phyloP scores from a whole-genome alignment of 2,329 filamentous ascomycete species.

The Achaetomium macrosporum region DNA sequence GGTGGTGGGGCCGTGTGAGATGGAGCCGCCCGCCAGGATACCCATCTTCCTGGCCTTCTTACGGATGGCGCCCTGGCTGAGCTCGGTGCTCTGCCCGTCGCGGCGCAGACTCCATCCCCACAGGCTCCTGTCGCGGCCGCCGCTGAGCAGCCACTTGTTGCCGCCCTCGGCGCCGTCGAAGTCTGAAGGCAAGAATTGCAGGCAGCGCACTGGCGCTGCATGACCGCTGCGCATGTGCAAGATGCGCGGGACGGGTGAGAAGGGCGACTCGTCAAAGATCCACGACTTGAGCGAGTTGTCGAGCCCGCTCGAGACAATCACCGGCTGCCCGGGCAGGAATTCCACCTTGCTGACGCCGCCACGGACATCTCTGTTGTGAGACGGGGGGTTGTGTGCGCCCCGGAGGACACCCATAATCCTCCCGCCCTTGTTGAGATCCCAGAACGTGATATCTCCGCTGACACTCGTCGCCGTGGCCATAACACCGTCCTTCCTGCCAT shows the following conservation, averaged over 20 bases:
- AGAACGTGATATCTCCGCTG: conserved; percentile 87
- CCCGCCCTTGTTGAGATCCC: conserved; percentile 89
- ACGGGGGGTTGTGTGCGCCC: conserved; percentile 78
- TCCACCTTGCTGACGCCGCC: conserved; percentile 83
- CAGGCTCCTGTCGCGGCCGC: conserved; percentile 80
- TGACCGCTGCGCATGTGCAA: conserved; percentile 85
- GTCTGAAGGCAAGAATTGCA: conserved; percentile 80
- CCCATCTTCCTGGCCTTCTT: conserved; percentile 86
- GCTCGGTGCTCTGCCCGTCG: conserved; percentile 87
- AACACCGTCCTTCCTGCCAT: conserved; percentile 78
- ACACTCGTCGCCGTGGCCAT: conserved; percentile 83
- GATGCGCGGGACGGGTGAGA: conserved; percentile 77
- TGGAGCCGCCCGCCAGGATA: conserved; percentile 53
- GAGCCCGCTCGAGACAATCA: conserved; percentile 81
- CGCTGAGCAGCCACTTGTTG: conserved; percentile 92
- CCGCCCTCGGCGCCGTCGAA: conserved; percentile 83
- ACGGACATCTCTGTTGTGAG: conserved; percentile 49
- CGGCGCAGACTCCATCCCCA: conserved; percentile 96
- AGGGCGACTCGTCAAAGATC: conserved; percentile 92
- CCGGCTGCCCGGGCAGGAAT: conserved; percentile 82
- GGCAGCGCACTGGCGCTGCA: conserved; percentile 73
- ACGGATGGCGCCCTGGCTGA: conserved; percentile 84
- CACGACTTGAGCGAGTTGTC: conserved; percentile 94
- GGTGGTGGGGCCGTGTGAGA: conserved; percentile 55
- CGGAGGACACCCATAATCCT: conserved; percentile 80